These are phyloP conservation scores for Clonostachys rosea DNA, from an alignment of 2,329 filamentous ascomycete species.

Conservation along the genomic window DNA sequence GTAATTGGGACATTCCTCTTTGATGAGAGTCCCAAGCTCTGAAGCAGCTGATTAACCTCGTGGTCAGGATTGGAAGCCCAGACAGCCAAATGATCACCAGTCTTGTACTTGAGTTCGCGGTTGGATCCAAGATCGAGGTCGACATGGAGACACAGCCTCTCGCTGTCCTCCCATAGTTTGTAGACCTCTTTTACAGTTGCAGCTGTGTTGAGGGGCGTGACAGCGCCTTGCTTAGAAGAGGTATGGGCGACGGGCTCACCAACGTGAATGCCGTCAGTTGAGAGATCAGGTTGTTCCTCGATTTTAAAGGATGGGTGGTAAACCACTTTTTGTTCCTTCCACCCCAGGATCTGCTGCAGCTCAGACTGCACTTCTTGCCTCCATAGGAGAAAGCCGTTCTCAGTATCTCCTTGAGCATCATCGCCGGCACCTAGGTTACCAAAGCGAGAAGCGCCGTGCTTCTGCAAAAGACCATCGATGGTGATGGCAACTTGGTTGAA, in stretches of 20 bases:
- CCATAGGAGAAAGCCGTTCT: conserved; percentile 2
- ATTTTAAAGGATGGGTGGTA: not conserved
- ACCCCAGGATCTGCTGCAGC: not conserved
- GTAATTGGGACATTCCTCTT: conserved; percentile 1
- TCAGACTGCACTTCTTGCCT: not conserved
- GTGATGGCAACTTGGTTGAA: conserved; percentile 23
- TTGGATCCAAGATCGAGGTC: conserved; percentile 25
- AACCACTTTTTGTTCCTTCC: not conserved
- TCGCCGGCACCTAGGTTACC: not conserved
- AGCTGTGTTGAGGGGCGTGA: conserved; percentile 91
- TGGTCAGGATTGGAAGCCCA: conserved; percentile 29
- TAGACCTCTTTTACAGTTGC: conserved; percentile 88
- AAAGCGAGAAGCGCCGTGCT: not conserved
- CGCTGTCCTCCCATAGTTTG: conserved; percentile 24
- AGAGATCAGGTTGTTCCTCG: not conserved
- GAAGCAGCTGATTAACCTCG: conserved; percentile 22
- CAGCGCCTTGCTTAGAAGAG: conserved; percentile 45
- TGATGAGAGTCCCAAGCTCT: conserved; percentile 31
- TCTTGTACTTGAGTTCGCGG: conserved; percentile 23
- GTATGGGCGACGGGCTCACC: conserved; percentile 26
- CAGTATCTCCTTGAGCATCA: not conserved
- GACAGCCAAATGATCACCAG: conserved; percentile 32
- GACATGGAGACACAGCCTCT: conserved; percentile 23
- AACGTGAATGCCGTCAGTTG: not conserved
- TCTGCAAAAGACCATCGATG: not conserved